Base-by-base conservation (phyloP, 2,329 filamentous ascomycete genomes). In the Sporothrix variecibatus region DNA sequence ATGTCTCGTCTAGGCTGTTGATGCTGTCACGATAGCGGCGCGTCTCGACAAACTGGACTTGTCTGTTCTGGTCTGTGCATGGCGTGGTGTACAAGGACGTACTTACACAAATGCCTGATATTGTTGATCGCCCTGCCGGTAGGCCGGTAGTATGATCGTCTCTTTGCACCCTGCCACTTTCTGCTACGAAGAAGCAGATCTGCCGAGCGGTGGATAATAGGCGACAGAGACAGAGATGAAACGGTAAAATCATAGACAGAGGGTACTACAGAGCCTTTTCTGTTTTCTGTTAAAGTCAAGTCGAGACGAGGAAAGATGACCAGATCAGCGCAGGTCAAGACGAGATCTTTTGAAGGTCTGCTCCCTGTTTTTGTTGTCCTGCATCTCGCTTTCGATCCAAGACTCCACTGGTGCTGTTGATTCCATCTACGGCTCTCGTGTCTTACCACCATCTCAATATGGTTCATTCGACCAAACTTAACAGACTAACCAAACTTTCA, bases 1-100 rank as follows among this genome's bases (percentile, higher is more conserved):
- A 17, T 68, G 43, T 51, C 65, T 68, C 26, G 26, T 34, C 43
- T 51, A 68, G 65, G 65, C 65, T 68, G 15, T 34, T 34, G 65
- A 68, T 1, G 40, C 26, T 20, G 23, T 51, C 46, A 68, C 26
- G 17, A 51, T 43, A 67, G 65, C 40, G 26, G 26, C 43, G 40
- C 64, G 43, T 68, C 43, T 68, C 43, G 38, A 51, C 40, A 68
- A 56, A 40, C 31, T 49, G n/a, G 1, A 1, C 12, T 28, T 26
- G 3, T 3, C 5, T 17, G 43, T 49, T 49, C 43, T 12, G 51
- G 23, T 9, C 23, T 2, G 46, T 9, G 51, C 23, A n/a, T 34
- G 56, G 17, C 17, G 26, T 34, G 56, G 56, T 31, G 56, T 20
- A 60, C 26, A 64, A 26, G 40, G 28, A 20, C 3, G n/a, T 67